phyloP scores from a whole-genome alignment of 345 rosid species.

The Dimocarpus longan region DNA sequence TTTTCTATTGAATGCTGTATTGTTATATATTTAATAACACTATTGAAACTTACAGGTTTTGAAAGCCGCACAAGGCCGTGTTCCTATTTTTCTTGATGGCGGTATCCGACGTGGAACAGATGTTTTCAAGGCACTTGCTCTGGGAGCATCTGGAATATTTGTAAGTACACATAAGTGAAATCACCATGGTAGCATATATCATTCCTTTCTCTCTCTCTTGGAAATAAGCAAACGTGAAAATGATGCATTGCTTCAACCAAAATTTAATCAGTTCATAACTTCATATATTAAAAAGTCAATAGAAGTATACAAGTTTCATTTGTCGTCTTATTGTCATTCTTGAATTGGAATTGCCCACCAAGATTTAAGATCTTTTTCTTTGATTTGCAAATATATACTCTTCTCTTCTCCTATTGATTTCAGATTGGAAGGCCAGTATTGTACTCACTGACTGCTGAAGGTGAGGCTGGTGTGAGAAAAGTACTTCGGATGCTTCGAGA shows the following conservation, averaged over 20 bases:
- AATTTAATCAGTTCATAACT: too few species aligned
- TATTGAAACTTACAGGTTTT: conserved; percentile 55
- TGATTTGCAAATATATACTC: not conserved
- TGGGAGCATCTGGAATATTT: conserved; percentile 94
- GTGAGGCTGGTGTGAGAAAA: conserved; percentile 73
- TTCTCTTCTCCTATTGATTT: not conserved
- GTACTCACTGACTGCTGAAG: conserved; percentile 81
- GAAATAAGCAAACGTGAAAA: not conserved
- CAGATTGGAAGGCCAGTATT: conserved; percentile 92
- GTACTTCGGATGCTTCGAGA: conserved; percentile 75
- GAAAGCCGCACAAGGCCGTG: conserved; percentile 76
- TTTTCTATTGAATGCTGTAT: not conserved
- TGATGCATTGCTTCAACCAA: not conserved
- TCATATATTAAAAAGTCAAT: too few species aligned
- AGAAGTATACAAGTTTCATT: too few species aligned
- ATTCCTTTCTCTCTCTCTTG: not conserved
- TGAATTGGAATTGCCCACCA: not conserved
- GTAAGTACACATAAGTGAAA: conserved; percentile 46
- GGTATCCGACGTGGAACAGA: conserved; percentile 98
- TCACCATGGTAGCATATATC: not conserved
- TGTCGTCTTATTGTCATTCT: not conserved
- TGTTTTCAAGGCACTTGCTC: conserved; percentile 95
- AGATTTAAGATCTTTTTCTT: not conserved
- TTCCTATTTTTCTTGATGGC: conserved; percentile 94
- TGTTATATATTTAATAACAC: not conserved